Percentiles rank a stretch among this genome's conserved stretches.
These are phyloP conservation scores for Epithemia pelagica DNA, from an alignment of 108 stramenopile species.

Conservation along the genomic window DNA sequence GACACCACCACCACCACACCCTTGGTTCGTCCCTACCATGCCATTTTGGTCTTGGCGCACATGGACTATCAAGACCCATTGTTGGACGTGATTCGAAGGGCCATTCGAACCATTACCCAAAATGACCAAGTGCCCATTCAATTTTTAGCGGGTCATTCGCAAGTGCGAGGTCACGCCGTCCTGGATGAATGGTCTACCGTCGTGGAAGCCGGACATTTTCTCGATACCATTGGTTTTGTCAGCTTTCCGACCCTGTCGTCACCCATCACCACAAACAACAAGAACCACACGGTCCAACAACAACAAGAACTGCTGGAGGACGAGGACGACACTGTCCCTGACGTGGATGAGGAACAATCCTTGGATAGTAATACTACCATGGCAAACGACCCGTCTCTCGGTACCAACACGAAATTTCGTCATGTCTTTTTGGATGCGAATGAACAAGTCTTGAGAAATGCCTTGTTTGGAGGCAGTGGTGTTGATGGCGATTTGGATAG, in stretches of 20 bases:
- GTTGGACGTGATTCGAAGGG: constrained; percentile 31
- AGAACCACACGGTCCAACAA: neutral
- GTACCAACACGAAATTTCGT: constrained; percentile 15
- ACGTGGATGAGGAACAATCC: neutral
- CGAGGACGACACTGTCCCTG: neutral
- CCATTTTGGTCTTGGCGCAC: constrained; percentile 64
- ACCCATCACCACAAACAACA: too few species aligned
- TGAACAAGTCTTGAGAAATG: constrained; percentile 18
- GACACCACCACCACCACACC: neutral
- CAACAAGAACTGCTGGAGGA: neutral
- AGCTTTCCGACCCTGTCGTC: constrained; percentile 34
- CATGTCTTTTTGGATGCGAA: constrained; percentile 55
- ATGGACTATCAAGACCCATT: constrained; percentile 67
- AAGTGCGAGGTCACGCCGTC: constrained; percentile 33
- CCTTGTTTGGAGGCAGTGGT: constrained; percentile 9
- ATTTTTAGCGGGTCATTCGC: constrained; percentile 73
- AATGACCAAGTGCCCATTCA: constrained; percentile 53
- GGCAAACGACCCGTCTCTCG: neutral
- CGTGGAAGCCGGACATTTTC: constrained; percentile 68
- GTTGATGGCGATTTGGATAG: neutral
- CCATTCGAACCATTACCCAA: constrained; percentile 30
- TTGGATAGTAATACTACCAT: neutral
- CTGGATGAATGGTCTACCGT: constrained; percentile 35
- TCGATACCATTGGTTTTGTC: constrained; percentile 72
- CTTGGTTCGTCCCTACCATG: constrained; percentile 26